phyloP scores from a whole-genome alignment of 257 asterid species.

The Lithospermum erythrorhizon region DNA sequence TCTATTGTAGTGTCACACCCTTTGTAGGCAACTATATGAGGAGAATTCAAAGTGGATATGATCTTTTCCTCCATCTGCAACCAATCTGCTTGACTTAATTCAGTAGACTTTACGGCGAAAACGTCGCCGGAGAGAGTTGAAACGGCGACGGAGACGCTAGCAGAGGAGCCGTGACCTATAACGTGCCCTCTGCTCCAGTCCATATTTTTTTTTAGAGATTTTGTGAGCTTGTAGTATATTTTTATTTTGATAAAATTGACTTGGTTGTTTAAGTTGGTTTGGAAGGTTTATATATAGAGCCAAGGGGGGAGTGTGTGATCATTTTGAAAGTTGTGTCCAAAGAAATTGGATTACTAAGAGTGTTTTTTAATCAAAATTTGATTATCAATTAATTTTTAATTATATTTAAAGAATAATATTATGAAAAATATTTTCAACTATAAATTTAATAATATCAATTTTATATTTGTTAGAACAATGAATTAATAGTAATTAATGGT shows the following conservation, averaged over 20 bases:
- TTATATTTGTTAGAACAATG: no score
- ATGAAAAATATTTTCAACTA: no score
- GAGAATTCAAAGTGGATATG: conserved; percentile 27
- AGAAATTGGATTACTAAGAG: no score
- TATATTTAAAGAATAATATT: no score
- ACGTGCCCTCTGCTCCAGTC: conserved; percentile 63
- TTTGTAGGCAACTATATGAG: conserved; percentile 35
- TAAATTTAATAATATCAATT: no score
- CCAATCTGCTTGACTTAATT: conserved; percentile 26
- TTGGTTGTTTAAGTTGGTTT: conserved; percentile 11
- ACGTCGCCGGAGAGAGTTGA: conserved; percentile 13
- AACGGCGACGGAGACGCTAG: conserved; percentile 48
- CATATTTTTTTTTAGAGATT: conserved; percentile 17
- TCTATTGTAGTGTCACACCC: conserved; percentile 41
- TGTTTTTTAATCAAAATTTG: no score
- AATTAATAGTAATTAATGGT: no score
- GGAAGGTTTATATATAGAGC: not conserved
- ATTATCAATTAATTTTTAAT: no score
- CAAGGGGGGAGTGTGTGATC: not conserved
- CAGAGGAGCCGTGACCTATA: conserved; percentile 66
- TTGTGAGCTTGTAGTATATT: not conserved
- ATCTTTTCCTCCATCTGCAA: conserved; percentile 44
- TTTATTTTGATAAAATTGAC: not conserved
- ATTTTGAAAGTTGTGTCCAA: no score
- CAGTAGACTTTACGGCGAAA: conserved; percentile 63